These are phyloP conservation scores for Xylariaceae sp. DNA, from an alignment of 2,329 filamentous ascomycete genomes.

Conservation along the genomic window DNA sequence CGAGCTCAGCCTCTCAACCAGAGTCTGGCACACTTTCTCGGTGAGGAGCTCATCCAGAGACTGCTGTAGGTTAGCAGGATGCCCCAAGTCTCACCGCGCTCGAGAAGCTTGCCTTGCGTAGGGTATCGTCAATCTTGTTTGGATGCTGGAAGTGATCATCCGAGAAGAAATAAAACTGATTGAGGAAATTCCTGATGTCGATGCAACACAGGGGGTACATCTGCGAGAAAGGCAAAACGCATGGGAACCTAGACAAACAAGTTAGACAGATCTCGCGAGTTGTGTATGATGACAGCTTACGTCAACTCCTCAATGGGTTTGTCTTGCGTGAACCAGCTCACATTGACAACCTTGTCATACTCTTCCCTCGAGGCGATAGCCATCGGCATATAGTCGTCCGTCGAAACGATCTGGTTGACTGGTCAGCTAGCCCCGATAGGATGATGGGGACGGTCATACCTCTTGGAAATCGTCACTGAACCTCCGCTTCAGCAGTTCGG, in stretches of 20 bases:
- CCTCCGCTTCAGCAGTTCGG: conserved; percentile 77
- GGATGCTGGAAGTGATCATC: conserved; percentile 93
- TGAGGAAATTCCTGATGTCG: conserved; percentile 93
- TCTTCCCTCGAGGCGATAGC: conserved; percentile 84
- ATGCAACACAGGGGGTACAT: conserved; percentile 99
- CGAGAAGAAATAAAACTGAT: conserved; percentile 96
- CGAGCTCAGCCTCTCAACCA: conserved; percentile 80
- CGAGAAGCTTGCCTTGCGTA: conserved; percentile 58
- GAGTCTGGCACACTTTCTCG: conserved; percentile 80
- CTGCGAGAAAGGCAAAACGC: conserved; percentile 93
- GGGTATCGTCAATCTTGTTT: conserved; percentile 80
- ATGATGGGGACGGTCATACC: conserved; percentile 32
- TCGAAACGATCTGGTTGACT: conserved; percentile 58
- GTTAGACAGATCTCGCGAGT: conserved; percentile 14
- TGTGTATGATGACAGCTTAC: conserved; percentile 37
- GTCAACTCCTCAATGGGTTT: conserved; percentile 66
- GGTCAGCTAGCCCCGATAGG: conserved; percentile 7
- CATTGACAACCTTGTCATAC: conserved; percentile 90
- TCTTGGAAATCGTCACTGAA: conserved; percentile 97
- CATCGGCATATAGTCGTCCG: conserved; percentile 99
- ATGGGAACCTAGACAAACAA: conserved; percentile 71
- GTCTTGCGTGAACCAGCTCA: conserved; percentile 91
- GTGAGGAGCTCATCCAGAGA: conserved; percentile 92
- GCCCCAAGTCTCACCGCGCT: not conserved
- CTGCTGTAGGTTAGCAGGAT: conserved; percentile 31